Evolutionary conservation across 768 basidiomycete genomes (phyloP).

Genomic region (Pleurotus citrinopileatus): DNA sequence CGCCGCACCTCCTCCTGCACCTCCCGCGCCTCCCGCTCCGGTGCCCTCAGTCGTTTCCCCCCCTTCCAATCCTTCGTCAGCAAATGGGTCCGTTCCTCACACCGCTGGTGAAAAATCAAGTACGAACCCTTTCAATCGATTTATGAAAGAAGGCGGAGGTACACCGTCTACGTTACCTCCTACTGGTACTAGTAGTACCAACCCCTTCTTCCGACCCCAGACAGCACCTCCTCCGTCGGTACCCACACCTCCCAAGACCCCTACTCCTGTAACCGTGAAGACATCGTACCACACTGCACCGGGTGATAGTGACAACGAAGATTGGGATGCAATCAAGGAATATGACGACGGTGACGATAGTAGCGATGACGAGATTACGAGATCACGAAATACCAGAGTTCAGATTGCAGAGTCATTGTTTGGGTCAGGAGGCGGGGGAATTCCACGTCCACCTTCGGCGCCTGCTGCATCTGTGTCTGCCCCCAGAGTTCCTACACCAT

Average conservation of each 20-base stretch:
- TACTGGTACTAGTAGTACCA: constrained; percentile 44
- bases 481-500: constrained; percentile 19
- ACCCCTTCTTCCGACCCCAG: constrained; percentile 60
- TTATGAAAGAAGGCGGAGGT: constrained; percentile 49
- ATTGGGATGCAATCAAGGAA: constrained; percentile 85
- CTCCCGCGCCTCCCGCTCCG: constrained; percentile 31
- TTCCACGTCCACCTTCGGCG: constrained; percentile 33
- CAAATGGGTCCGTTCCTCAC: not conserved
- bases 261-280: constrained; percentile 52
- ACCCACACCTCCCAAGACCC: constrained; percentile 45
- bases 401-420: constrained; percentile 82
- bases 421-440: constrained; percentile 34
- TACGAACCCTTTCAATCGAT: constrained; percentile 79
- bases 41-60: constrained; percentile 22
- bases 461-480: constrained; percentile 34
- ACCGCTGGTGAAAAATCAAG: constrained; percentile 45
- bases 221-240: constrained; percentile 29
- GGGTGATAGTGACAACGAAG: constrained; percentile 53
- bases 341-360: constrained; percentile 64
- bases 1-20: constrained; percentile 26
- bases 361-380: constrained; percentile 77
- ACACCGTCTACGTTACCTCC: constrained; percentile 28
- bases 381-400: constrained; percentile 58
- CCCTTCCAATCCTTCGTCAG: constrained; percentile 21
- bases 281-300: constrained; percentile 63